Percentiles rank a stretch among this genome's conserved stretches.
phyloP scores from a whole-genome alignment of 192 early-diverging fungal genomes.

The Globomyces pollinis-pini region DNA sequence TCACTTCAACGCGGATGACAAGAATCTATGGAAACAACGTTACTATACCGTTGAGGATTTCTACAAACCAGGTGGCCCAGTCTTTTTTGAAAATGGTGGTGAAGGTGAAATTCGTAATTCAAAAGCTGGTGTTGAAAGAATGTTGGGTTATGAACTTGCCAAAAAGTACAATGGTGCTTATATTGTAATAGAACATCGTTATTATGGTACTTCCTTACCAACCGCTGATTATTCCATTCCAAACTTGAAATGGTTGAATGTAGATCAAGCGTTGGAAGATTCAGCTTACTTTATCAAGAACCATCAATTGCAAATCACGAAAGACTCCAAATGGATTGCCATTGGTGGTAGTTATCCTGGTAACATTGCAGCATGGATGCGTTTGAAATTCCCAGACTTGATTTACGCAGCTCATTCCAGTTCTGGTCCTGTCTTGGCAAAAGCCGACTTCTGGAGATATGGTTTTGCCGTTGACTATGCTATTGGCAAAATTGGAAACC shows the following conservation, averaged over 20 bases:
- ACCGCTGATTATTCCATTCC: slow-evolving; percentile 2
- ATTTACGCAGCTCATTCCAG: slow-evolving; percentile 65
- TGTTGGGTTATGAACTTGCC: slow-evolving; percentile 31
- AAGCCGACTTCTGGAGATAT: slow-evolving; percentile 46
- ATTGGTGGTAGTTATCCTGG: slow-evolving; percentile 74
- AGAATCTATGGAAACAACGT: slow-evolving; percentile 21
- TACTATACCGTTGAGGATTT: slow-evolving; percentile 24
- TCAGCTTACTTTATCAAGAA: slow-evolving; percentile 38
- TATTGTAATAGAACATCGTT: slow-evolving; percentile 59
- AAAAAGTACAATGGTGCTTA: slow-evolving; percentile 51
- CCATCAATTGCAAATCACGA: slow-evolving; percentile 8
- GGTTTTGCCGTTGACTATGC: slow-evolving; percentile 1
- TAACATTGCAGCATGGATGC: slow-evolving; percentile 70
- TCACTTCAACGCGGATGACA: slow-evolving; percentile 22
- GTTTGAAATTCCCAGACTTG: slow-evolving; percentile 55
- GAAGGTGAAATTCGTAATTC: slow-evolving; percentile 16
- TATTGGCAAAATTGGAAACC: neutral
- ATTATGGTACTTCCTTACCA: slow-evolving; percentile 41
- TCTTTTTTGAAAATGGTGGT: slow-evolving; percentile 31
- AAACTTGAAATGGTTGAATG: slow-evolving; percentile 32
- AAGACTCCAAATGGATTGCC: slow-evolving; percentile 54
- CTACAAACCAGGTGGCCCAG: slow-evolving; percentile 28
- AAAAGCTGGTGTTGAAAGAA: neutral
- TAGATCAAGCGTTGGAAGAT: slow-evolving; percentile 56
- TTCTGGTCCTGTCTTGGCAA: slow-evolving; percentile 64